A percentile compares a stretch with the other conserved stretches of the same genome.
These are phyloP conservation scores for Hyparrhenia diplandra DNA, from an alignment of 176 grass and related monocot genomes.

Conservation along the genomic window DNA sequence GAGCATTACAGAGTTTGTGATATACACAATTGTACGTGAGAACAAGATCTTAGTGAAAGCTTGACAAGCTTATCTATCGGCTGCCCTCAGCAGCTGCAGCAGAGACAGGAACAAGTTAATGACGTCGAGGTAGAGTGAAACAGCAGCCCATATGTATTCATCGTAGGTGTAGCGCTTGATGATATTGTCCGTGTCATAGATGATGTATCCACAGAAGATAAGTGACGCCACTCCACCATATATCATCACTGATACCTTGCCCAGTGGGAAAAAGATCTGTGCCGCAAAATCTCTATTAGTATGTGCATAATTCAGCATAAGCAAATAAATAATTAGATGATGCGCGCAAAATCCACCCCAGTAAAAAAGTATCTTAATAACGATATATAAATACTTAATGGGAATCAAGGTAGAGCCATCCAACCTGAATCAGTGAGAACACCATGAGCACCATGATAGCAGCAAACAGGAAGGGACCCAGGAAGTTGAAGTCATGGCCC, in stretches of 20 bases:
- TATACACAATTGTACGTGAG: conserved; percentile 28
- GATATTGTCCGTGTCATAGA: conserved; percentile 72
- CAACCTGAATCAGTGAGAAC: conserved; percentile 73
- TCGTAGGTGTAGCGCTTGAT: conserved; percentile 73
- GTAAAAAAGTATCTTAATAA: neutral
- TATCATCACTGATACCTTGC: conserved; percentile 73
- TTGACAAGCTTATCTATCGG: conserved; percentile 29
- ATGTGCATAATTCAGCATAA: neutral
- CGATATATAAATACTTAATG: neutral
- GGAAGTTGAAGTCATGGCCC: conserved; percentile 77
- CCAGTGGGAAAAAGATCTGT: conserved; percentile 74
- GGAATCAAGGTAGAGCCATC: neutral
- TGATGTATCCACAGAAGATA: conserved; percentile 75
- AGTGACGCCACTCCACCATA: conserved; percentile 60
- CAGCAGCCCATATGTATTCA: conserved; percentile 60
- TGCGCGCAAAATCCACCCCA: neutral
- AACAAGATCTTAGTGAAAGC: neutral
- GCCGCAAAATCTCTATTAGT: conserved; percentile 15
- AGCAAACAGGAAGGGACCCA: conserved; percentile 75
- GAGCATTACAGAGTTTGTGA: neutral
- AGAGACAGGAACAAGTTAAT: conserved; percentile 63
- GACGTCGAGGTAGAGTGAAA: conserved; percentile 69
- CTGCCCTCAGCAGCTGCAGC: conserved; percentile 40
- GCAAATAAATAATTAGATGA: neutral
- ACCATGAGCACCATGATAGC: conserved; percentile 61